Base-by-base conservation (phyloP, 164 flowering plant species). In the Vitis rupestris region DNA sequence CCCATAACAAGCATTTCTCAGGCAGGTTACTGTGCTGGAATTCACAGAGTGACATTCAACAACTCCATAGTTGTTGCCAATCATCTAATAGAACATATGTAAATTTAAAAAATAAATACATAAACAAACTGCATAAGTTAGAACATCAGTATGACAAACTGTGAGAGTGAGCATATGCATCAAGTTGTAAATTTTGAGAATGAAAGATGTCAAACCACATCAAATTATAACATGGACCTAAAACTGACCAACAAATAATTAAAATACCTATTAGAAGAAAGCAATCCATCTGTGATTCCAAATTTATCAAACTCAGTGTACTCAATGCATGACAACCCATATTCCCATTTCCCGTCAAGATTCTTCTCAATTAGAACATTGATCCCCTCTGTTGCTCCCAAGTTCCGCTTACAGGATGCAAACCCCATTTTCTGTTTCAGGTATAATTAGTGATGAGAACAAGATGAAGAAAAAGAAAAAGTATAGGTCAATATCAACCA, bases 321-420 rank as follows among this genome's bases (percentile, higher is more conserved):
- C 61, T 95, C 99, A 69, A 95, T 90, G 74, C 99, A 95, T 71
- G 99, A 91, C 61, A 92, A 66, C 64, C 99, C 98, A 83, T 91
- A 95, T 59, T 84, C 78, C 99, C 99, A 95, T 58, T 77, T 81
- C 64, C 94, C 98, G 79, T 88, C 89, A 67, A 75, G 73, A 71
- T 80, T 85, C 72, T 85, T 88, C 79, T 95, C 98, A 48, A 95
- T 66, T 16, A 95, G 87, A 72, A 92, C 98, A 87, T 95, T 95
- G 64, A 92, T 83, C 78, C 99, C 99, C 81, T 95, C 99, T 63
- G 99, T 92, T 70, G 99, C 99, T 65, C 96, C 97, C 23, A 68
- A 48, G 63, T 77, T 86, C 66, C 97, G 75, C 77, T 83, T 76
- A 74, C 99, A 95, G 0, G 99, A 92, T 62, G 98, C 99, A 83